phyloP scores from a whole-genome alignment of 169 alveolate genomes.

The Cryptosporidium tyzzeri region DNA sequence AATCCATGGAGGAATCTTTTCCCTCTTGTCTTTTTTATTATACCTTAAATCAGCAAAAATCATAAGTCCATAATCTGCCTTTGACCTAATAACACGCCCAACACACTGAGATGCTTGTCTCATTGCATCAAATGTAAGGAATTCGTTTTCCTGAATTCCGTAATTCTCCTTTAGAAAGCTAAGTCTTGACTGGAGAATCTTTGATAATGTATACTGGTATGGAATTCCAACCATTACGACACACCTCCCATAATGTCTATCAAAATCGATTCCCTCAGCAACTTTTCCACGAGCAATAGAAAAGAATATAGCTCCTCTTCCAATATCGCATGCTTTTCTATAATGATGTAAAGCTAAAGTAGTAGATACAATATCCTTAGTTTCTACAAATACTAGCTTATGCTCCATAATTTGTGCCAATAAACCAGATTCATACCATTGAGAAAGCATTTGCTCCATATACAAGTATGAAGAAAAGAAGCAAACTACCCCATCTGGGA shows the following conservation, averaged over 20 bases:
- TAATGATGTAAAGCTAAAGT: slow-evolving; percentile 92
- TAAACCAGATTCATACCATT: slow-evolving; percentile 96
- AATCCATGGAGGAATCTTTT: slow-evolving; percentile 92
- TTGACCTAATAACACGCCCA: slow-evolving; percentile 95
- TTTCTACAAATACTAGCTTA: slow-evolving; percentile 95
- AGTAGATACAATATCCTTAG: slow-evolving; percentile 96
- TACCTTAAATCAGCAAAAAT: slow-evolving; percentile 92
- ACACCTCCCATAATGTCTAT: slow-evolving; percentile 97
- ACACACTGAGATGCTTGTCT: slow-evolving; percentile 98
- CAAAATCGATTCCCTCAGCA: slow-evolving; percentile 99
- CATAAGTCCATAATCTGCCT: slow-evolving; percentile 94
- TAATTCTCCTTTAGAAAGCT: slow-evolving; percentile 90
- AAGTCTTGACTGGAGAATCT: slow-evolving; percentile 91
- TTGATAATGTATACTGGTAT: slow-evolving; percentile 93
- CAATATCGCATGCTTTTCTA: slow-evolving; percentile 97
- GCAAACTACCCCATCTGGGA: slow-evolving; percentile 97
- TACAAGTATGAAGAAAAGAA: slow-evolving; percentile 95
- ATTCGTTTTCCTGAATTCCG: slow-evolving; percentile 94
- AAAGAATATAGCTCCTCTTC: slow-evolving; percentile 97
- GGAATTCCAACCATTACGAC: slow-evolving; percentile 98
- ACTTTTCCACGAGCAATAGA: slow-evolving; percentile 97
- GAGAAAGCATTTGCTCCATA: slow-evolving; percentile 90
- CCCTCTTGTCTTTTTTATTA: slow-evolving; percentile 86
- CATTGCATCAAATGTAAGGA: slow-evolving; percentile 98
- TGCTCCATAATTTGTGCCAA: slow-evolving; percentile 91